Conservation (phyloP, 768 basidiomycete species). For the Daedaleopsis sinensis region DNA sequence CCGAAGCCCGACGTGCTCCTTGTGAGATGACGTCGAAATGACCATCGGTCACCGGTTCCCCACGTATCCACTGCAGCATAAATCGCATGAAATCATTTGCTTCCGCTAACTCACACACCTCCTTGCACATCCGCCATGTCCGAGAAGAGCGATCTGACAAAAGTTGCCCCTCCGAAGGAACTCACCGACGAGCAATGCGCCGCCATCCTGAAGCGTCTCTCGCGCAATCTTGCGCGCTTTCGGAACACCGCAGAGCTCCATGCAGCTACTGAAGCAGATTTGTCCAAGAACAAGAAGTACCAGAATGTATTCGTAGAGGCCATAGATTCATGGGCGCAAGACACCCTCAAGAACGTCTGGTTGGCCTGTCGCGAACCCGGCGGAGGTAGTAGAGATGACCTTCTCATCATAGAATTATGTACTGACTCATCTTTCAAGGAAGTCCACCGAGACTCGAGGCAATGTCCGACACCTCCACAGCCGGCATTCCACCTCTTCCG, state of each 20-base stretch:
- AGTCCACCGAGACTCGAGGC: slow-evolving; percentile 47
- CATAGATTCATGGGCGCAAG: slow-evolving; percentile 49
- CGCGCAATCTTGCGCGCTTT: slow-evolving; percentile 46
- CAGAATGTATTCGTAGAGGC: slow-evolving; percentile 37
- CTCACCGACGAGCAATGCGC: slow-evolving; percentile 38
- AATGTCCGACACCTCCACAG: slow-evolving; percentile 48
- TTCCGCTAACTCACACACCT: background rate
- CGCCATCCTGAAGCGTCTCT: slow-evolving; percentile 46
- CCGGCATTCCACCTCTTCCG: slow-evolving; percentile 43
- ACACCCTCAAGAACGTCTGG: slow-evolving; percentile 46
- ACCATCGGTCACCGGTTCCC: too few relatives aligned
- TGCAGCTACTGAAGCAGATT: slow-evolving; percentile 38
- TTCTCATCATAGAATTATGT: too few relatives aligned
- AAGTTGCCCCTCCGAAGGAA: slow-evolving; percentile 41
- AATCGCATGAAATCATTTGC: background rate
- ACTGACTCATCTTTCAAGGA: slow-evolving; percentile 26
- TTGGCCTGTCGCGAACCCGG: slow-evolving; percentile 46
- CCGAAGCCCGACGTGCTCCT: slow-evolving; percentile 3
- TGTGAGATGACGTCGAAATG: slow-evolving; percentile 10
- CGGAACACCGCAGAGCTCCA: slow-evolving; percentile 47
- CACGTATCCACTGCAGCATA: background rate
- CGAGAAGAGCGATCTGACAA: slow-evolving; percentile 29
- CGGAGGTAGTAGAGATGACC: slow-evolving; percentile 35
- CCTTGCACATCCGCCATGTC: slow-evolving; percentile 1
- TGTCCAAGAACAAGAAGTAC: slow-evolving; percentile 18